These are phyloP conservation scores for Cryptococcus sp. DNA, from an alignment of 1,284 basidiomycete species.

Conservation along the genomic window DNA sequence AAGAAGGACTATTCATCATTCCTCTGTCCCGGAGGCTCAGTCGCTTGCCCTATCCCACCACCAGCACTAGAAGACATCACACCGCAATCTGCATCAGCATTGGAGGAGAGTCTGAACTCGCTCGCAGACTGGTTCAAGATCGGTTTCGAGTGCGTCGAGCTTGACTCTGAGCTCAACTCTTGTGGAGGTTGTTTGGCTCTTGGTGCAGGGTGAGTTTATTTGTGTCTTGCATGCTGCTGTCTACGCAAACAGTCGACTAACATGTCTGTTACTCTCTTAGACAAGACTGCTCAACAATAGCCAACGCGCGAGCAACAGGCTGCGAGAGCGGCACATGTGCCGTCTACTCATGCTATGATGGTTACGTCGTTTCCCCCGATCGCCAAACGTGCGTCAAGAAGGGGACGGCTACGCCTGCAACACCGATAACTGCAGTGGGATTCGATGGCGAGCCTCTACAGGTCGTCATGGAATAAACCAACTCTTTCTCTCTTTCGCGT, in stretches of 20 bases:
- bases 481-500: not conserved
- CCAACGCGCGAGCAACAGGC: conserved; percentile 47
- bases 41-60: conserved; percentile 49
- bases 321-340: conserved; percentile 48
- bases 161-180: conserved; percentile 50
- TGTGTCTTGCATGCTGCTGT: not conserved
- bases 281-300: conserved; percentile 52
- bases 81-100: conserved; percentile 26
- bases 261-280: conserved; percentile 22
- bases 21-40: conserved; percentile 50
- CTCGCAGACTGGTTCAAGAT: conserved; percentile 54
- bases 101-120: conserved; percentile 38
- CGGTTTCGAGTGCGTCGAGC: conserved; percentile 55
- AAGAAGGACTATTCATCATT: conserved; percentile 55
- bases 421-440: conserved; percentile 34
- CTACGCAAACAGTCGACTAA: not conserved
- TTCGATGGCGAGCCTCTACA: conserved; percentile 6
- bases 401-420: conserved; percentile 34
- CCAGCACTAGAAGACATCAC: conserved; percentile 28
- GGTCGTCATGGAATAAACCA: conserved; percentile 7
- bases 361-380: conserved; percentile 49
- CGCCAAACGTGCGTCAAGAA: conserved; percentile 43
- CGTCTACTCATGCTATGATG: conserved; percentile 51
- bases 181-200: conserved; percentile 54
- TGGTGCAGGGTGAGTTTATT: conserved; percentile 49